phyloP scores from a whole-genome alignment of 805 yeast species.

The Candida boidinii region DNA sequence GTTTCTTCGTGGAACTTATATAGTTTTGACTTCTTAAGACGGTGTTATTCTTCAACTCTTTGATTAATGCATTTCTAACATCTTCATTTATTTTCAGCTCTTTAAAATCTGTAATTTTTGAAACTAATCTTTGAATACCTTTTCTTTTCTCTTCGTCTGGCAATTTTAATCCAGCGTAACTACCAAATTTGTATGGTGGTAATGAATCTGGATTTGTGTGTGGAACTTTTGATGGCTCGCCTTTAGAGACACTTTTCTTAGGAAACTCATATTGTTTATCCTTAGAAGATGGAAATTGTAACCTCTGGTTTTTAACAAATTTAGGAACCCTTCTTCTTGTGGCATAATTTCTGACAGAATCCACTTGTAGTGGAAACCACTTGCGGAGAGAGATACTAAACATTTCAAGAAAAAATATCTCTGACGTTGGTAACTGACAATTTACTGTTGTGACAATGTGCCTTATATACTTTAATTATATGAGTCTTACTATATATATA shows the following conservation, averaged over 20 bases:
- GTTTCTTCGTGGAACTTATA: conserved; percentile 18
- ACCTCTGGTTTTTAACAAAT: conserved; percentile 6
- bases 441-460: too few species aligned
- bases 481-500: too few species aligned
- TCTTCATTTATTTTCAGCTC: conserved; percentile 59
- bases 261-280: conserved; percentile 1
- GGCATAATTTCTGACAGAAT: too few species aligned
- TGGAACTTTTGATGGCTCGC: too few species aligned
- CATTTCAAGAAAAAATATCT: too few species aligned
- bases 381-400: too few species aligned
- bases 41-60: conserved; percentile 42
- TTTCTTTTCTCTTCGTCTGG: conserved; percentile 27
- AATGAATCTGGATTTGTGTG: conserved; percentile 6
- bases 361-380: too few species aligned
- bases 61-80: conserved; percentile 51
- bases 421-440: too few species aligned
- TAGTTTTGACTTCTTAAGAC: conserved; percentile 28
- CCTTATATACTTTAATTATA: too few species aligned
- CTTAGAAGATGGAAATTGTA: conserved; percentile 12
- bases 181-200: conserved; percentile 35
- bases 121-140: conserved; percentile 30
- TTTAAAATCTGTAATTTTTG: conserved; percentile 54
- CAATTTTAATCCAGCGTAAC: conserved; percentile 36
- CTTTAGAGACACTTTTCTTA: neutral
- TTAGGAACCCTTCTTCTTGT: neutral